Evolutionary conservation across 2,329 filamentous ascomycete genomes (phyloP).

Genomic region (Botryotinia globosa): DNA sequence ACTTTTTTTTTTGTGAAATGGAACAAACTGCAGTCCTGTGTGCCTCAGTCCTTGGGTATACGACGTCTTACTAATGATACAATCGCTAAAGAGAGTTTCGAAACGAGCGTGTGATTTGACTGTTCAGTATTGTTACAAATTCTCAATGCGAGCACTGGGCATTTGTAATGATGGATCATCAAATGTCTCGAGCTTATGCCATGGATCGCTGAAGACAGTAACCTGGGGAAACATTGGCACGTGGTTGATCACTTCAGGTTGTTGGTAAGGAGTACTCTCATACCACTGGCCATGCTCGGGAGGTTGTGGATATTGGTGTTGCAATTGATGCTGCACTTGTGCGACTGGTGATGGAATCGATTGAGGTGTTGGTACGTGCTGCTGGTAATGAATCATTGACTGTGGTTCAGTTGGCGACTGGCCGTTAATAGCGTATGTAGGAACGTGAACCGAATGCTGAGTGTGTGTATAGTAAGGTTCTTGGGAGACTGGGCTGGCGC

Average conservation of each 20-base stretch:
- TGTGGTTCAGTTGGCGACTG: constrained; percentile 48
- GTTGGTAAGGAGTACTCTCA: constrained; percentile 49
- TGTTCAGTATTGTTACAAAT: constrained; percentile 43
- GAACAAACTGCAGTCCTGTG: constrained; percentile 32
- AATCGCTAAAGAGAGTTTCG: constrained; percentile 24
- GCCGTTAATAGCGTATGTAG: constrained; percentile 49
- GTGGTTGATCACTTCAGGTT: constrained; percentile 55
- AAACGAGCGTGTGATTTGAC: constrained; percentile 20
- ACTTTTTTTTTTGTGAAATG: constrained; percentile 7
- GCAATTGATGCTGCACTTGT: constrained; percentile 37
- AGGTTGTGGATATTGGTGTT: constrained; percentile 44
- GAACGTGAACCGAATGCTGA: constrained; percentile 45
- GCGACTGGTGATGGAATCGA: constrained; percentile 34
- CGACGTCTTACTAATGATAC: constrained; percentile 30
- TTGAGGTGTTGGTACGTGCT: constrained; percentile 33
- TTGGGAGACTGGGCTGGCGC: constrained; percentile 52
- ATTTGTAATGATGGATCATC: constrained; percentile 58
- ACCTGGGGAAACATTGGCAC: constrained; percentile 51
- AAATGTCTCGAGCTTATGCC: constrained; percentile 55
- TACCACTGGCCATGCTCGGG: constrained; percentile 53
- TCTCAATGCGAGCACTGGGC: constrained; percentile 57
- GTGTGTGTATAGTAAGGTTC: constrained; percentile 56
- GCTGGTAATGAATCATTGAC: constrained; percentile 42
- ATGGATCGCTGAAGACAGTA: constrained; percentile 52
- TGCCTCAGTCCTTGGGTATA: constrained; percentile 32